Percentiles rank a stretch among this genome's conserved stretches.
phyloP scores from a whole-genome alignment of 495 filamentous ascomycete species.

The Penicillium egyptiacum region DNA sequence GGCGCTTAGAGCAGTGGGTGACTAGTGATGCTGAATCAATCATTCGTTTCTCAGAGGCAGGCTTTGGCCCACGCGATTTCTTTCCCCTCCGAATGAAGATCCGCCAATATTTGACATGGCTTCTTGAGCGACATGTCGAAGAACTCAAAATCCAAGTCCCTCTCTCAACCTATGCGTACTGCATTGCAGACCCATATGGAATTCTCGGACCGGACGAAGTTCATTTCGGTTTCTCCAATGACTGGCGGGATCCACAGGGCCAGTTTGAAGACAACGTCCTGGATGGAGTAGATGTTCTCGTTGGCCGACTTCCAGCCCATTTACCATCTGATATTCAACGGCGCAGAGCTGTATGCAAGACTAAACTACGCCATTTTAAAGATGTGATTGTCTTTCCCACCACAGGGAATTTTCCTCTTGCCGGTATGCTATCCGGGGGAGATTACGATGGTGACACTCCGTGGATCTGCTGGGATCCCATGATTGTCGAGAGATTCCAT shows the following conservation, averaged over 20 bases:
- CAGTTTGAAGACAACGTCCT: conserved; percentile 61
- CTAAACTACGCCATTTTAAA: conserved; percentile 70
- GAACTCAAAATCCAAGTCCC: conserved; percentile 70
- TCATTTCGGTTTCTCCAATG: conserved; percentile 73
- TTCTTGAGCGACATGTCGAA: conserved; percentile 56
- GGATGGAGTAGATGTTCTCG: conserved; percentile 72
- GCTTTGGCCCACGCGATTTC: conserved; percentile 63
- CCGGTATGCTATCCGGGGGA: conserved; percentile 81
- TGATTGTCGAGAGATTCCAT: conserved; percentile 69
- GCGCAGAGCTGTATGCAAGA: conserved; percentile 62
- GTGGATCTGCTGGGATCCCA: conserved; percentile 87
- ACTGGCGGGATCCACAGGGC: conserved; percentile 56
- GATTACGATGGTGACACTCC: conserved; percentile 93
- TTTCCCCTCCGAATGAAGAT: conserved; percentile 60
- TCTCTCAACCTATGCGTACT: conserved; percentile 74
- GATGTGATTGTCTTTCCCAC: conserved; percentile 86
- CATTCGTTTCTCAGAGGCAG: conserved; percentile 50
- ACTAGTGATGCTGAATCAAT: conserved; percentile 35
- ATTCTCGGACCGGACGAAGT: conserved; percentile 73
- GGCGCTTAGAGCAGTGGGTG: conserved; percentile 40
- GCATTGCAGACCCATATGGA: conserved; percentile 75
- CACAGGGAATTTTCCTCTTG: conserved; percentile 67
- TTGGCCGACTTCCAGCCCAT: conserved; percentile 81
- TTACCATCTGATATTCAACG: conserved; percentile 80
- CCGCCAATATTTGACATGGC: conserved; percentile 50